phyloP scores from a whole-genome alignment of 371 early-diverging fungal genomes.

The Coemansia sp. region DNA sequence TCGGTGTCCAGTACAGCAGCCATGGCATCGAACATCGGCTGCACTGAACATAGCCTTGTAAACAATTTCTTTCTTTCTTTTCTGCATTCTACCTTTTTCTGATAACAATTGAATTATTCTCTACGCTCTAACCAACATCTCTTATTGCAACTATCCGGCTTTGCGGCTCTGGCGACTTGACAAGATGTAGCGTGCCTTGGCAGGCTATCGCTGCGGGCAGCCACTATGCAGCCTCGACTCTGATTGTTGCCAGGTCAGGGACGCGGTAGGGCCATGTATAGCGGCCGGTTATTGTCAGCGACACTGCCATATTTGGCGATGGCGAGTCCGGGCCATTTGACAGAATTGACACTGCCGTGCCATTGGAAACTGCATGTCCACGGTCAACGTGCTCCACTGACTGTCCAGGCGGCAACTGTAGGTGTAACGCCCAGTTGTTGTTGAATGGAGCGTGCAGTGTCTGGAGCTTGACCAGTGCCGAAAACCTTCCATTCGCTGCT shows the following conservation, averaged over 20 bases:
- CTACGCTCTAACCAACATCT: no score
- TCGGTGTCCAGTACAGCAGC: not conserved
- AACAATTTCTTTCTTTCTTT: no score
- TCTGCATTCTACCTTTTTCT: no score
- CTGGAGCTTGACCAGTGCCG: constrained; percentile 26
- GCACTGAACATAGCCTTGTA: no score
- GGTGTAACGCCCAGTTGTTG: constrained; percentile 19
- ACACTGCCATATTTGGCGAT: constrained; percentile 22
- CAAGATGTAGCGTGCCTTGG: no score
- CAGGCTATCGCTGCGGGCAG: no score
- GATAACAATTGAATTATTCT: no score
- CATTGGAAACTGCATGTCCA: constrained; percentile 10
- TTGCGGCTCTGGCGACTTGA: no score
- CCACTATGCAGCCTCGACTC: not conserved
- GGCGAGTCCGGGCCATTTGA: not conserved
- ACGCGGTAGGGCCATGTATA: constrained; percentile 17
- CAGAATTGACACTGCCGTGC: constrained; percentile 8
- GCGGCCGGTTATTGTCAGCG: constrained; percentile 16
- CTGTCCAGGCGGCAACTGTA: constrained; percentile 25
- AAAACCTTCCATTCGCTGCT: constrained; percentile 7
- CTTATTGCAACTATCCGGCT: no score
- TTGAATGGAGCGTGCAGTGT: constrained; percentile 18
- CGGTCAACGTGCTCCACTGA: constrained; percentile 6
- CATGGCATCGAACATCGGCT: no score
- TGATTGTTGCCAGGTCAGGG: constrained; percentile 19